Conservation (phyloP, 441 rosid genomes). For the Euphorbia celastroides region DNA sequence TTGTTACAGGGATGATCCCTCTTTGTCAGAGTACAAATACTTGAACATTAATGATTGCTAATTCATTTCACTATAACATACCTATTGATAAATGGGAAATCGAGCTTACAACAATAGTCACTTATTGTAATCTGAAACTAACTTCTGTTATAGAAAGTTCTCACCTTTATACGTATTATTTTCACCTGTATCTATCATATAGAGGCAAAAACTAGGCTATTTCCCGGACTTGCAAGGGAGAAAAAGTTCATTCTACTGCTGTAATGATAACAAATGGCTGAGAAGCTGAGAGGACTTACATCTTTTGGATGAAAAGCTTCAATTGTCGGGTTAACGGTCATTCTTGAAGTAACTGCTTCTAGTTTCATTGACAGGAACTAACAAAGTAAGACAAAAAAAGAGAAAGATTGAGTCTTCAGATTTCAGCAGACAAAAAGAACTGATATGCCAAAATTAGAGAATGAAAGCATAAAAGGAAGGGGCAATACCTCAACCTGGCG, state of each 20-base stretch:
- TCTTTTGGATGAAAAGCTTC: constrained; percentile 66
- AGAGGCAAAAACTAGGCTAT: neutral
- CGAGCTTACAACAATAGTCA: neutral
- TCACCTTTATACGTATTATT: neutral
- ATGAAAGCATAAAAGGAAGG: too few species aligned
- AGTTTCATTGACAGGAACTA: constrained; percentile 89
- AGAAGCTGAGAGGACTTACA: constrained; percentile 28
- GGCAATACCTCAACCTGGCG: constrained; percentile 80
- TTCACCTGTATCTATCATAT: neutral
- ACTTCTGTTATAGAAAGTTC: neutral
- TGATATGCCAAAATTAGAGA: too few species aligned
- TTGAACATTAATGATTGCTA: neutral
- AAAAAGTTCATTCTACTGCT: neutral
- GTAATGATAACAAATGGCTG: neutral
- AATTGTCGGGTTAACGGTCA: constrained; percentile 36
- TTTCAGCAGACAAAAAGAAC: too few species aligned
- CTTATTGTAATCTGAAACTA: neutral
- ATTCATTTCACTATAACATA: neutral
- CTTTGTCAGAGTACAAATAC: neutral
- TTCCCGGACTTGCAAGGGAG: neutral
- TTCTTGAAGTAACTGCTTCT: constrained; percentile 68
- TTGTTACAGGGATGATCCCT: neutral
- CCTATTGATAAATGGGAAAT: neutral
- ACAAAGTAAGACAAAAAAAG: constrained; percentile 13
- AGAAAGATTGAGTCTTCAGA: neutral